phyloP scores from a whole-genome alignment of 306 rosid genomes.

The Comarum palustre region DNA sequence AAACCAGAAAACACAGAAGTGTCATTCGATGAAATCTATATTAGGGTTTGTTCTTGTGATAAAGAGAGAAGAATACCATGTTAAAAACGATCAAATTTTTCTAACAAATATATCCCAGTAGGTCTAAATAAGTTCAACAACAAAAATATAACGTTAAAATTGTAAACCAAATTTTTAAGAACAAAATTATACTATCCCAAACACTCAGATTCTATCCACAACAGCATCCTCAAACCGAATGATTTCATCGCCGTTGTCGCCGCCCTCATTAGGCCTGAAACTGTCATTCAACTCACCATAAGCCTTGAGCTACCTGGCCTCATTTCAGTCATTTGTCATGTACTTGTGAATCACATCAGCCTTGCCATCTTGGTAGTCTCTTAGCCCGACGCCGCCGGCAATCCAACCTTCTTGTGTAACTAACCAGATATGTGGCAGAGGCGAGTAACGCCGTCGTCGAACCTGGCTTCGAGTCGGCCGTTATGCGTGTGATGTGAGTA shows the following conservation, averaged over 20 bases:
- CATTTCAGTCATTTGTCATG: slow-evolving; percentile 42
- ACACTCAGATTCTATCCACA: background rate
- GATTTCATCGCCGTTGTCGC: background rate
- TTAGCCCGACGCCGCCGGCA: slow-evolving; percentile 34
- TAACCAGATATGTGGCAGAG: slow-evolving; percentile 36
- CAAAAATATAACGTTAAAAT: too few relatives aligned
- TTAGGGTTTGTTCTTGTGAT: too few relatives aligned
- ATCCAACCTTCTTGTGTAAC: slow-evolving; percentile 49
- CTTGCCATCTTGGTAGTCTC: slow-evolving; percentile 39
- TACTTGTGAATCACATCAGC: slow-evolving; percentile 42
- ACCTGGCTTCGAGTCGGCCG: slow-evolving; percentile 30
- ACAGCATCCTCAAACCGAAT: background rate
- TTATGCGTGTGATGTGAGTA: slow-evolving; percentile 29
- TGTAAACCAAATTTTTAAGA: background rate
- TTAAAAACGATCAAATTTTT: too few relatives aligned
- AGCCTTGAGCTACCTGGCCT: slow-evolving; percentile 27
- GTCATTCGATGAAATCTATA: too few relatives aligned
- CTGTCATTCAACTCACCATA: background rate
- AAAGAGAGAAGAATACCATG: too few relatives aligned
- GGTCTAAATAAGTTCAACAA: too few relatives aligned
- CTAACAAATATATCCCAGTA: too few relatives aligned
- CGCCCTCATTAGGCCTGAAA: background rate
- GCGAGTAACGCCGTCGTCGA: slow-evolving; percentile 27
- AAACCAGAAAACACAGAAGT: too few relatives aligned
- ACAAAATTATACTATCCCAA: background rate